Base-by-base conservation (phyloP, 2,329 filamentous ascomycete species). In the Nemania diffusa region DNA sequence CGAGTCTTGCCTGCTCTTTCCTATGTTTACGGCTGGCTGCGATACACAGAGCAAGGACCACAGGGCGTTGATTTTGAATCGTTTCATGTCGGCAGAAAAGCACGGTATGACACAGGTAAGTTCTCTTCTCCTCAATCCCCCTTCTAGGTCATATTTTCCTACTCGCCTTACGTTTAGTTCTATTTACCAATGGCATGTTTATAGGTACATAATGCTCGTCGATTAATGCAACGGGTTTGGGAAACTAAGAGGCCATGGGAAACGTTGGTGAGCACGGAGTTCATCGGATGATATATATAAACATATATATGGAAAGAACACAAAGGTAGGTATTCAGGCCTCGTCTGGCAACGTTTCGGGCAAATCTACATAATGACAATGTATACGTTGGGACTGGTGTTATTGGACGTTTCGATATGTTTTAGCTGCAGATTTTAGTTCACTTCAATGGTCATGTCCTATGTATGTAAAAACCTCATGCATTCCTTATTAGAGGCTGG, bases 1-100 rank as follows among this genome's bases (percentile, higher is more conserved):
- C 0, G 92, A 95, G 78, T 89, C 88, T 8, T 93, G 91, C 73
- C 81, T 92, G 20, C 78, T 96, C 44, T 94, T 96, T 71, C 92
- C 93, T 0, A 89, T 96, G 80, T 96, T 96, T 78, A 92, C 91
- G 0, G 92, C 92, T 0, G 93, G 92, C 0, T 94, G 92, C 71
- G 91, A 96, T 77, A 88, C 89, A 0, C 81, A 81, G 62, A 85
- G 89, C 56, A 74, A 81, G 37, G 79, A 78, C 2, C 86, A 91
- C 72, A 83, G 89, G 57, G 80, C 81, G 26, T 84, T 87, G 73
- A 87, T 95, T 42, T 81, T 92, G 73, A 85, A 88, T 71, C 83
- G 92, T 55, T 83, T 96, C 75, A 83, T 84, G 75, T 85, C 85
- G 20, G 87, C 93, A 1, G 92, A 95, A 79, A 87, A 85, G 5